phyloP scores from a whole-genome alignment of 176 grass and related monocot genomes.

The Secale cereale region DNA sequence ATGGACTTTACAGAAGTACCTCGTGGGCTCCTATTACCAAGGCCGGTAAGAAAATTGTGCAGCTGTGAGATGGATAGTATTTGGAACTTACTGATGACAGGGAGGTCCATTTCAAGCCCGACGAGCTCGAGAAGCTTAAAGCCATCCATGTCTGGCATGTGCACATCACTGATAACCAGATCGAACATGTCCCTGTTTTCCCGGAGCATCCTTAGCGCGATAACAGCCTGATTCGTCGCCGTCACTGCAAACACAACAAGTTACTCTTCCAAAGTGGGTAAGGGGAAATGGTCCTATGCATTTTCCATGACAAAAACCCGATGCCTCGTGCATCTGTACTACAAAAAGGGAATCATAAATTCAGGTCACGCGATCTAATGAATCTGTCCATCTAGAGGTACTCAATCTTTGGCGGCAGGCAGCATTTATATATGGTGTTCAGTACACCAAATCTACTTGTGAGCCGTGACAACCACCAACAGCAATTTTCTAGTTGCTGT shows the following conservation, averaged over 20 bases:
- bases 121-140: constrained; percentile 97
- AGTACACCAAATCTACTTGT: neutral
- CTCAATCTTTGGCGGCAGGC: neutral
- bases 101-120: constrained; percentile 95
- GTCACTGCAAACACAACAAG: constrained; percentile 51
- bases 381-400: neutral
- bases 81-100: constrained; percentile 79
- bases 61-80: neutral
- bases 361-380: neutral
- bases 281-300: constrained; percentile 2
- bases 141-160: constrained; percentile 97
- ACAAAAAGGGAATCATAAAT: neutral
- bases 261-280: neutral
- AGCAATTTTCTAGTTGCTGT: neutral
- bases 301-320: neutral
- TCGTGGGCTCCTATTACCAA: neutral
- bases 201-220: constrained; percentile 68
- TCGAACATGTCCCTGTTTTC: constrained; percentile 90
- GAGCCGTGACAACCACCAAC: constrained; percentile 4
- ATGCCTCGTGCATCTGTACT: constrained; percentile 1
- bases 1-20: no score
- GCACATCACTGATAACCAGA: constrained; percentile 97
- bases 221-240: constrained; percentile 78
- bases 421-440: constrained; percentile 10
- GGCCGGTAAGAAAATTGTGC: neutral